Evolutionary conservation across 441 rosid genomes (phyloP), one percentile per base, ranked within the genome.

Genomic region (Adansonia grandidieri): DNA sequence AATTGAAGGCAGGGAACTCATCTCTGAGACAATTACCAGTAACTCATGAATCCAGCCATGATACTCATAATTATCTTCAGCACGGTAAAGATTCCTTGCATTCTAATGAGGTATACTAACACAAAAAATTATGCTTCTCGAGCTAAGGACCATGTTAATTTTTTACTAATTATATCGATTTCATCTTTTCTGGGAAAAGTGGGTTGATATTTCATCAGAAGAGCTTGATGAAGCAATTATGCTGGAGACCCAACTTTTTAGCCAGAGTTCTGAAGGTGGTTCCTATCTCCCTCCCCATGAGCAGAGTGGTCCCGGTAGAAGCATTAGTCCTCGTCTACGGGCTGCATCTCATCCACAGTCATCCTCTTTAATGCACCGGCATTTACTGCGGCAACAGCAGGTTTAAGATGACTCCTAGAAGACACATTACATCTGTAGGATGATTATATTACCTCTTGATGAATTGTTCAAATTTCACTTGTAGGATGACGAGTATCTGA

Each of bases 171-270:
- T 47, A 56, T 13, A 53, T 19, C 71, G 80, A n/a, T 78, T 66
- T 15, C 15, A 65, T 66, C 71, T 69, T 77, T 68, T 68, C 37
- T 82, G 79, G 76, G 61, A 57, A 72, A 76, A 86, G 95, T 92
- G 88, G 93, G 87, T 88, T 82, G 87, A 83, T 80, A 81, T 92
- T 80, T 89, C 93, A 78, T 53, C 91, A 28, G 81, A 86, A 68
- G 92, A 91, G 81, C 90, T 88, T 79, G 87, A 90, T 11, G 91
- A 90, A 77, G 94, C 95, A 68, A 79, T 88, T 66, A 83, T 86
- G 86, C 86, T 93, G 71, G 96, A 93, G 87, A 82, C 84, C 24
- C 87, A 91, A 77, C 82, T 85, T 73, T 91, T 90, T 77, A 81
- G 86, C 84, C 83, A 86, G 85, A 82, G 69, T 82, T 64, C 84